Conservation (phyloP, 2,329 filamentous ascomycete species). For the Metarhizium anisopliae region DNA sequence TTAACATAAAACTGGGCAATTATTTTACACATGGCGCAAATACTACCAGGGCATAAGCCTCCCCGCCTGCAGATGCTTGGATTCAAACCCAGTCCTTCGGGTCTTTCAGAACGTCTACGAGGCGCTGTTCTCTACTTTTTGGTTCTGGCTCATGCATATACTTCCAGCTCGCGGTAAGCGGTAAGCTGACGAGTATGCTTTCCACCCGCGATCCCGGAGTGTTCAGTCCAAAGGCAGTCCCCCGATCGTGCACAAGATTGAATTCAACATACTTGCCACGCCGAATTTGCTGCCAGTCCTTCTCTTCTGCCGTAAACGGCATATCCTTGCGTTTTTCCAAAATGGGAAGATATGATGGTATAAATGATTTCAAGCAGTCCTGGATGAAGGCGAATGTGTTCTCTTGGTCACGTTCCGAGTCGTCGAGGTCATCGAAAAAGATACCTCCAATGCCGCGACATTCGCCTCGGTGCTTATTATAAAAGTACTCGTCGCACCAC, state of each 20-base stretch:
- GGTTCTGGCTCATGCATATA: slow-evolving; percentile 87
- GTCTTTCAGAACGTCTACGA: slow-evolving; percentile 62
- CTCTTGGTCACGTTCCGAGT: slow-evolving; percentile 75
- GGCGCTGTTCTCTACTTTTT: slow-evolving; percentile 65
- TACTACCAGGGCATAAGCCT: background rate
- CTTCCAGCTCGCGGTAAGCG: slow-evolving; percentile 84
- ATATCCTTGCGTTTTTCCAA: slow-evolving; percentile 83
- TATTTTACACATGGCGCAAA: background rate
- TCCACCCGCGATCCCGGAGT: slow-evolving; percentile 87
- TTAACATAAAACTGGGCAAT: background rate
- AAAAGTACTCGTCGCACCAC: slow-evolving; percentile 98
- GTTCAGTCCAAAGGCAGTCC: slow-evolving; percentile 87
- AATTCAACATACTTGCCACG: slow-evolving; percentile 97
- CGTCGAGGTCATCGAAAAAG: slow-evolving; percentile 97
- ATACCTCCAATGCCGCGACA: slow-evolving; percentile 86
- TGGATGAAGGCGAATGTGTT: slow-evolving; percentile 84
- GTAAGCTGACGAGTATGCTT: slow-evolving; percentile 95
- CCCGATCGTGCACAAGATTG: slow-evolving; percentile 93
- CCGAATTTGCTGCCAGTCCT: slow-evolving; percentile 92
- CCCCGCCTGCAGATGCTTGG: background rate
- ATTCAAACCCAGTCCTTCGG: slow-evolving; percentile 58
- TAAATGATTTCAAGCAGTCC: slow-evolving; percentile 75
- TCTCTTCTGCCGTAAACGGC: slow-evolving; percentile 77
- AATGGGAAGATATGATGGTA: slow-evolving; percentile 87
- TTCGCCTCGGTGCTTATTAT: slow-evolving; percentile 84